A percentile compares a stretch with the other conserved stretches of the same genome.
Evolutionary conservation across 2,329 filamentous ascomycete genomes (phyloP).

Genomic region (Fonsecaea monophora): DNA sequence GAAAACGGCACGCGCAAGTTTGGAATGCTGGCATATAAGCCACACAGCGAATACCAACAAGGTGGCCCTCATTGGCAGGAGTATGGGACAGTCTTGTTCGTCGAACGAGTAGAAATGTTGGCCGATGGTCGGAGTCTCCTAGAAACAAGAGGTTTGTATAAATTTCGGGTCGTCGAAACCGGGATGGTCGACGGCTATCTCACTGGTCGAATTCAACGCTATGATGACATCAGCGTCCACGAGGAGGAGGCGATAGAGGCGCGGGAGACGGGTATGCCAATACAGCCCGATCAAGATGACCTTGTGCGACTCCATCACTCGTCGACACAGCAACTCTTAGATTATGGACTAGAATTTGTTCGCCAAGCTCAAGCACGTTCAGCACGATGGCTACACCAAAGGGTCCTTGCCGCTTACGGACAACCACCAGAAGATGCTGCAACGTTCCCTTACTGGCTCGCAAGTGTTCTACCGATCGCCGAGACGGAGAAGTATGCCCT

Average conservation of each 20-base stretch:
- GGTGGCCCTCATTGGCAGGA: conserved; percentile 67
- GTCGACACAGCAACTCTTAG: conserved; percentile 74
- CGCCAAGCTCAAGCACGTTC: conserved; percentile 70
- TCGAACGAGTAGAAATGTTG: conserved; percentile 75
- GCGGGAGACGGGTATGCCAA: conserved; percentile 61
- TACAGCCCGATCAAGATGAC: conserved; percentile 44
- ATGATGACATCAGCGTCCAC: conserved; percentile 81
- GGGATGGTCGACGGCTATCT: conserved; percentile 76
- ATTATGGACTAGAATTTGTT: conserved; percentile 71
- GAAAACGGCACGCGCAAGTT: conserved; percentile 74
- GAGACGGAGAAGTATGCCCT: conserved; percentile 81
- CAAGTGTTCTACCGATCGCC: conserved; percentile 76
- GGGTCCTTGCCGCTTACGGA: conserved; percentile 76
- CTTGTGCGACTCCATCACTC: conserved; percentile 58
- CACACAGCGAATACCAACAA: conserved; percentile 59
- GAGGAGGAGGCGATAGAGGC: conserved; percentile 81
- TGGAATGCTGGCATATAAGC: conserved; percentile 80
- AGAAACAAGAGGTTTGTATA: conserved; percentile 76
- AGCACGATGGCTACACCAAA: conserved; percentile 75
- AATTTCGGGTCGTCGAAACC: conserved; percentile 74
- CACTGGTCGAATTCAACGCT: conserved; percentile 74
- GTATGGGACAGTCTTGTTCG: conserved; percentile 78
- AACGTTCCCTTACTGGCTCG: conserved; percentile 89
- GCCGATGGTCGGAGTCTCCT: conserved; percentile 82
- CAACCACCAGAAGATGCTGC: conserved; percentile 77